A percentile compares a stretch with the other conserved stretches of the same genome.
Conservation (phyloP, 305 asterid species). For the Striga hermonthica region DNA sequence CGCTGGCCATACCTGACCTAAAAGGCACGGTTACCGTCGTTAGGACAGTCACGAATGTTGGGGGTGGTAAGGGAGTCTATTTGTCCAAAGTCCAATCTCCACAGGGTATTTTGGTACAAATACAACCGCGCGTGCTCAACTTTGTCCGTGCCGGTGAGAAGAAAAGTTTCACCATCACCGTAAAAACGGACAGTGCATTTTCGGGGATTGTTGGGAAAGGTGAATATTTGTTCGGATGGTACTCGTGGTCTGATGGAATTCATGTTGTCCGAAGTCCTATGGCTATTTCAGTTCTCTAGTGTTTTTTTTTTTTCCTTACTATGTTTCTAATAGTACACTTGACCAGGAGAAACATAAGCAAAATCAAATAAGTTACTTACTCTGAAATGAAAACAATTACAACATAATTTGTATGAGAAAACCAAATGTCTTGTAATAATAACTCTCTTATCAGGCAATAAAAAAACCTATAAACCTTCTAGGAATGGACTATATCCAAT, state of each 20-base stretch:
- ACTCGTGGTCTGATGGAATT: conserved; percentile 51
- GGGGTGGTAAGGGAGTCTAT: conserved; percentile 46
- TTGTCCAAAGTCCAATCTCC: conserved; percentile 58
- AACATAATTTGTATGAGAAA: too few relatives aligned
- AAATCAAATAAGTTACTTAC: too few relatives aligned
- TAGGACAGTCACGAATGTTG: conserved; percentile 80
- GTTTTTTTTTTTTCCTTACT: neutral
- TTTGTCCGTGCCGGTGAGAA: conserved; percentile 48
- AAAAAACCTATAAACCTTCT: too few relatives aligned
- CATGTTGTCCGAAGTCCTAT: conserved; percentile 53
- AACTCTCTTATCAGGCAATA: too few relatives aligned
- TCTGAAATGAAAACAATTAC: too few relatives aligned
- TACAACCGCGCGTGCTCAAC: conserved; percentile 54
- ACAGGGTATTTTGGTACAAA: conserved; percentile 50
- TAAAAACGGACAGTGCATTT: conserved; percentile 32
- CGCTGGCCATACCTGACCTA: conserved; percentile 66
- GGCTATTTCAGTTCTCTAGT: conserved; percentile 41
- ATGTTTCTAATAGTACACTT: too few relatives aligned
- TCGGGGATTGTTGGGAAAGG: conserved; percentile 31
- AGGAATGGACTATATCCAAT: too few relatives aligned
- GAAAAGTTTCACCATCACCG: conserved; percentile 58
- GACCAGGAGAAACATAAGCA: too few relatives aligned
- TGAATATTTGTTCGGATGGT: conserved; percentile 54
- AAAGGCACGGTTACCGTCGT: conserved; percentile 38
- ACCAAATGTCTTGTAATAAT: too few relatives aligned